Conservation (phyloP, 2,329 filamentous ascomycete species). For the Trichophyton mentagrophytes region DNA sequence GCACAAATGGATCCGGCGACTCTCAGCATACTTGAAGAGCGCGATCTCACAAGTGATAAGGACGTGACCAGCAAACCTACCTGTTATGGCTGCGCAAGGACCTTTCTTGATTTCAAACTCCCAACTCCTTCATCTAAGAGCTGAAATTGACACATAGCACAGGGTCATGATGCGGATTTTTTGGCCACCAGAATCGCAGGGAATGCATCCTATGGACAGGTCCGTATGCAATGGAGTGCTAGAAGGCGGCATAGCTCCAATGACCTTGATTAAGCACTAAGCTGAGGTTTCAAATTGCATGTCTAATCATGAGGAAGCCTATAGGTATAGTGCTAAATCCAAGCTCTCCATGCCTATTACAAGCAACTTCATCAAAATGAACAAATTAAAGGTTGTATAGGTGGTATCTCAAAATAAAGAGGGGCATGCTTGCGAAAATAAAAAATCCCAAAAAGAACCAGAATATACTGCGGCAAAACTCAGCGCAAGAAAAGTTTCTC, state of each 20-base stretch:
- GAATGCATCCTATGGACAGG: background rate
- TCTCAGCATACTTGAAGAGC: constrained; percentile 30
- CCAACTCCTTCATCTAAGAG: background rate
- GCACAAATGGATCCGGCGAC: constrained; percentile 44
- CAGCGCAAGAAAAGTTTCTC: constrained; percentile 15
- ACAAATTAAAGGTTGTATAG: background rate
- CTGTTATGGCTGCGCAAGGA: constrained; percentile 35
- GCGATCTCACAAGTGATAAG: constrained; percentile 11
- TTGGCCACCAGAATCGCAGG: background rate
- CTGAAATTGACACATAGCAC: background rate
- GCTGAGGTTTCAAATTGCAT: background rate
- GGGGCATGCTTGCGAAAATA: background rate
- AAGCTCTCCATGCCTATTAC: background rate
- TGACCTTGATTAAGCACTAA: background rate
- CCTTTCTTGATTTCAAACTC: constrained; percentile 8
- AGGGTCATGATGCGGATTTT: background rate
- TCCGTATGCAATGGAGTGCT: background rate
- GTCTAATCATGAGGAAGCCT: background rate
- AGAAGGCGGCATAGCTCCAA: background rate
- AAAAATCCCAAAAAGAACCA: background rate
- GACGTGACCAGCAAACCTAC: constrained; percentile 34
- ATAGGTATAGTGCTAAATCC: background rate
- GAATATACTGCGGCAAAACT: constrained; percentile 10
- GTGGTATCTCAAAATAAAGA: constrained; percentile 1
- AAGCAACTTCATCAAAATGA: background rate